Percentiles rank a stretch among this genome's conserved stretches.
phyloP scores from a whole-genome alignment of 192 early-diverging fungal genomes.

The Coemansia sp. region DNA sequence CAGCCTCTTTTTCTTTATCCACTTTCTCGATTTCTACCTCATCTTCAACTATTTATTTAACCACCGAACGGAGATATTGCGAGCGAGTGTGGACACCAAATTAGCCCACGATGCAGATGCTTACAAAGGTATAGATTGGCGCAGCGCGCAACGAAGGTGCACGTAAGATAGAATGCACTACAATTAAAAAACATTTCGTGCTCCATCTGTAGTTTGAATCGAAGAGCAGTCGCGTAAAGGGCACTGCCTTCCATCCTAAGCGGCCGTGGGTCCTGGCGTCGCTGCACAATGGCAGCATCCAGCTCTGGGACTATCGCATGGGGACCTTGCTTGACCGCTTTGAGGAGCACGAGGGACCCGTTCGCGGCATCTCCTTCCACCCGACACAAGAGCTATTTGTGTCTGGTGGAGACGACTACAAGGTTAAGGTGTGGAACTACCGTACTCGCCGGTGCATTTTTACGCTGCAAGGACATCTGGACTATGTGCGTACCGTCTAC shows the following conservation, averaged over 20 bases:
- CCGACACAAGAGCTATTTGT: slow-evolving; percentile 96
- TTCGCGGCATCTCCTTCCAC: slow-evolving; percentile 96
- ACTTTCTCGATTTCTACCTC: neutral
- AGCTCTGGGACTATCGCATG: slow-evolving; percentile 99
- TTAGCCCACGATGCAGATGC: slow-evolving; percentile 70
- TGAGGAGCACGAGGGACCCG: slow-evolving; percentile 99
- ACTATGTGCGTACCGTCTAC: slow-evolving; percentile 95
- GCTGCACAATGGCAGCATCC: slow-evolving; percentile 96
- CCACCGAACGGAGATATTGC: neutral
- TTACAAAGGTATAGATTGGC: slow-evolving; percentile 65
- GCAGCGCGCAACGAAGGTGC: neutral
- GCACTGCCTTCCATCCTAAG: slow-evolving; percentile 94
- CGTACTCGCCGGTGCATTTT: slow-evolving; percentile 95
- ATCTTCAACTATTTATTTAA: neutral
- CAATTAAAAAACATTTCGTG: neutral
- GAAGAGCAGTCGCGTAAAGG: slow-evolving; percentile 98
- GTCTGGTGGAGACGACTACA: slow-evolving; percentile 98
- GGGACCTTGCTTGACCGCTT: slow-evolving; percentile 97
- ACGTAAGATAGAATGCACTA: slow-evolving; percentile 2
- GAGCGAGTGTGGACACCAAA: neutral
- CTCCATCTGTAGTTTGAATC: slow-evolving; percentile 87
- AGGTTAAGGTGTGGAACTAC: slow-evolving; percentile 99
- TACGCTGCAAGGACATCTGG: slow-evolving; percentile 96
- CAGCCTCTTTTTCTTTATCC: neutral
- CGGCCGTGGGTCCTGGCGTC: slow-evolving; percentile 98